These are phyloP conservation scores for Setomelanomma holmii DNA, from an alignment of 2,329 filamentous ascomycete genomes.

Conservation along the genomic window DNA sequence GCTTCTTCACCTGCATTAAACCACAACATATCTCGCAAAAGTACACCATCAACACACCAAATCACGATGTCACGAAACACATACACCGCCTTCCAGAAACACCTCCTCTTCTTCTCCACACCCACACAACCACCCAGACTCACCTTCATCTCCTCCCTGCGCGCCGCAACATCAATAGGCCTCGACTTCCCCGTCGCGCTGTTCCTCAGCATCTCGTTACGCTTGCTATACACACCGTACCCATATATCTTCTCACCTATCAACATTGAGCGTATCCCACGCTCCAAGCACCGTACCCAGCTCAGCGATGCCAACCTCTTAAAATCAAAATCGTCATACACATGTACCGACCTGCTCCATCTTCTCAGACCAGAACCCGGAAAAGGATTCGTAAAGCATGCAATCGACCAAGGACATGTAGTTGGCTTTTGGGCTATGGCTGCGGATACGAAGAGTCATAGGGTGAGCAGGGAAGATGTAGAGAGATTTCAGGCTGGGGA, in stretches of 20 bases:
- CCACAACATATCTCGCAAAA: background rate
- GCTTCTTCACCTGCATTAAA: background rate
- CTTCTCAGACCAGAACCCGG: conserved; percentile 7
- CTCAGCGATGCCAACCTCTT: conserved; percentile 13
- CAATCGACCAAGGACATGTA: conserved; percentile 29
- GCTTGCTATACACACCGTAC: conserved; percentile 26
- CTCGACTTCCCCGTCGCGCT: conserved; percentile 30
- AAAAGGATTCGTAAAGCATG: conserved; percentile 19
- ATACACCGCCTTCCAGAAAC: conserved; percentile 29
- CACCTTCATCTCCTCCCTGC: conserved; percentile 25
- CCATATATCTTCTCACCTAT: conserved; percentile 22
- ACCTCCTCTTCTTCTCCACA: conserved; percentile 32
- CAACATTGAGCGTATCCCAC: conserved; percentile 24
- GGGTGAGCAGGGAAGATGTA: conserved; percentile 27
- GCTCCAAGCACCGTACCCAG: conserved; percentile 24
- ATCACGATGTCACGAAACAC: conserved; percentile 17
- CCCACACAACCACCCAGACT: conserved; percentile 25
- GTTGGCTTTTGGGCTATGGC: conserved; percentile 33
- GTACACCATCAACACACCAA: background rate
- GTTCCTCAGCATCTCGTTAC: conserved; percentile 24
- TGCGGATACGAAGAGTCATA: conserved; percentile 20
- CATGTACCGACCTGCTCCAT: conserved; percentile 24
- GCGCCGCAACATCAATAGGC: conserved; percentile 23
- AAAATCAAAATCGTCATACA: conserved; percentile 22
- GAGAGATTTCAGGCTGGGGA: conserved; percentile 29